A percentile compares a stretch with the other conserved stretches of the same genome.
phyloP scores from a whole-genome alignment of 1,139 yeast genomes.

The Suhomyces terraborum region DNA sequence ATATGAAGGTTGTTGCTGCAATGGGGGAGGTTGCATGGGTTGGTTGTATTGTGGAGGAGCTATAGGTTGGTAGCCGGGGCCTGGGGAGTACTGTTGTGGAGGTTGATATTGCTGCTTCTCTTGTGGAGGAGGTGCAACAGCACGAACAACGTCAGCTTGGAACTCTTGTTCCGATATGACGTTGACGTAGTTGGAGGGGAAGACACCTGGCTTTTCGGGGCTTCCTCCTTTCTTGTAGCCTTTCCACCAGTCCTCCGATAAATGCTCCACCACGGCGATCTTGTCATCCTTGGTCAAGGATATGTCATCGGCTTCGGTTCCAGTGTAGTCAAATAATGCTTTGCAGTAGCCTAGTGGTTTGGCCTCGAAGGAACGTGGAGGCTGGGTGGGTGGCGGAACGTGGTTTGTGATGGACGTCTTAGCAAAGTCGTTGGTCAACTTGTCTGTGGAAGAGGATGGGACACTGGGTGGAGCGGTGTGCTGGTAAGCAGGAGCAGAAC shows the following conservation, averaged over 20 bases:
- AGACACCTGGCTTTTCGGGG: conserved; percentile 66
- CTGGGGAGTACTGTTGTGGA: conserved; percentile 17
- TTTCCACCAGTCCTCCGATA: conserved; percentile 90
- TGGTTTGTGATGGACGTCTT: conserved; percentile 25
- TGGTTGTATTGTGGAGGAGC: conserved; percentile 20
- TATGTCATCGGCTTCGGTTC: conserved; percentile 74
- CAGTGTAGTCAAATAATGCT: conserved; percentile 72
- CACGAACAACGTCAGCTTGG: conserved; percentile 16
- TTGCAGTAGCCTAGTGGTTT: conserved; percentile 48
- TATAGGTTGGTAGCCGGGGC: conserved; percentile 17
- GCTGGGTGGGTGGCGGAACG: conserved; percentile 25
- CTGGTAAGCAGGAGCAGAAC: conserved; percentile 22
- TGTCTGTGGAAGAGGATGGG: conserved; percentile 18
- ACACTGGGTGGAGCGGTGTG: conserved; percentile 13
- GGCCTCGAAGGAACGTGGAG: conserved; percentile 23
- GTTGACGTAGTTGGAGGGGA: conserved; percentile 85
- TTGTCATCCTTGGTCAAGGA: conserved; percentile 64
- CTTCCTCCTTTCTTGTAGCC: conserved; percentile 53
- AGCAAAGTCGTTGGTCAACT: conserved; percentile 26
- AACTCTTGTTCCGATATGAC: conserved; percentile 43
- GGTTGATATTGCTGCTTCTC: conserved; percentile 24
- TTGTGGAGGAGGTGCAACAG: conserved; percentile 15
- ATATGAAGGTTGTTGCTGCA: conserved; percentile 34
- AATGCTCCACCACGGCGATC: conserved; percentile 67
- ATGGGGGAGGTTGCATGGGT: conserved; percentile 8